Conservation (phyloP, 345 rosid species). For the Litchi chinensis region DNA sequence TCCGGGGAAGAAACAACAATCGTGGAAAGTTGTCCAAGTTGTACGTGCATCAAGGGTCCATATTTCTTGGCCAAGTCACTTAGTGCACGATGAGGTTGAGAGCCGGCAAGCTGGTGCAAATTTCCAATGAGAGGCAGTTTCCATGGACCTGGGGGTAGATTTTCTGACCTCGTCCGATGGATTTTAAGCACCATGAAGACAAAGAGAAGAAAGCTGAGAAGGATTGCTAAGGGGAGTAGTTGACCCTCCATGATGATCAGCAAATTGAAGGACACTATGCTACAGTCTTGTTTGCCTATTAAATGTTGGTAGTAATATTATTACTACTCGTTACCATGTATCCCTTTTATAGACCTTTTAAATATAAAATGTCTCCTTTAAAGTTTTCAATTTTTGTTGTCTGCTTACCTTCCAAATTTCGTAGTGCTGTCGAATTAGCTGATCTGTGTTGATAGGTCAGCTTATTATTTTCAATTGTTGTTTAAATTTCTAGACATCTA, state of each 20-base stretch:
- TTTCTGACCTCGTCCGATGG: not conserved
- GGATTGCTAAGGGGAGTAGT: not conserved
- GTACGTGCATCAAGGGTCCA: constrained; percentile 36
- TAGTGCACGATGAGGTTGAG: constrained; percentile 30
- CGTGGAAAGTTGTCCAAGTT: constrained; percentile 26
- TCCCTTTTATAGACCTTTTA: too few species aligned
- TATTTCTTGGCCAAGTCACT: constrained; percentile 32
- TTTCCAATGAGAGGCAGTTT: constrained; percentile 42
- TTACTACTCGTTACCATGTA: too few species aligned
- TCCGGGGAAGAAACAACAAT: constrained; percentile 33
- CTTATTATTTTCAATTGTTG: too few species aligned
- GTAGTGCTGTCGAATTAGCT: too few species aligned
- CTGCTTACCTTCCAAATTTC: too few species aligned
- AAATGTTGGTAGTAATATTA: too few species aligned
- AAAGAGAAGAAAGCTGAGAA: not conserved
- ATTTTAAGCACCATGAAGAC: constrained; percentile 1
- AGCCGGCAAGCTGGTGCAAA: constrained; percentile 30
- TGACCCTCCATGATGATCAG: not conserved
- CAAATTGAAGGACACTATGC: too few species aligned
- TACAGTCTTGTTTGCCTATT: too few species aligned
- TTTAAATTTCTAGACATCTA: too few species aligned
- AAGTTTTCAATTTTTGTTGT: too few species aligned
- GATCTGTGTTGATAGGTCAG: too few species aligned
- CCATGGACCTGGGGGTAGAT: constrained; percentile 38
- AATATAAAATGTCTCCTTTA: too few species aligned